Base-by-base conservation (phyloP, 768 basidiomycete species). In the Termitomyces sp. region DNA sequence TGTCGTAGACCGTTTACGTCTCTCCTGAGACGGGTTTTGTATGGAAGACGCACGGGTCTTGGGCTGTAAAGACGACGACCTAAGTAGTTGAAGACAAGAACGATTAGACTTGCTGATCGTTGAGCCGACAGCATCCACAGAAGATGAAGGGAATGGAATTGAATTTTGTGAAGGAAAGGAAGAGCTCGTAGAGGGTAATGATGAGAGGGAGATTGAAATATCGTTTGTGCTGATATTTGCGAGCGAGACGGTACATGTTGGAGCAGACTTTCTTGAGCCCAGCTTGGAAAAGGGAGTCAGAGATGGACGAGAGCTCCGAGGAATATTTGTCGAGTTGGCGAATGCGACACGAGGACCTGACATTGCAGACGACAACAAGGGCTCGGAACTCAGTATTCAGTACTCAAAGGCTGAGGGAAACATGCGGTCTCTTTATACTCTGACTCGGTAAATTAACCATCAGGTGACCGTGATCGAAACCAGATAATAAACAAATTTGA, bases 241-340 rank as follows among this genome's bases (percentile, higher is more conserved):
- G 18, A 66, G 63, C 9, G 65, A 66, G 32, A 66, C 52, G 18
- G 62, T 66, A 43, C 65, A 66, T 3, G 63, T 66, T 26, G 65
- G 63, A 12, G 60, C 53, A 22, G 63, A 66, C 58, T 66, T 66
- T 52, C 65, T 59, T 32, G 65, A 64, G 49, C 50, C 52, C 40
- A 59, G 58, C 54, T 63, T 63, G 45, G 60, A 58, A 26, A 54
- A 32, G 26, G 49, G 56, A 58, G 32, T 51, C 46, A 59, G 54
- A 26, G 54, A 43, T 26, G 59, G 58, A 50, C 61, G 58, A 49
- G 60, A 57, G 61, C 47, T 58, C 54, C 65, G 60, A 44, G 60
- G 42, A 16, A 58, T 46, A 48, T 66, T 66, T 13, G 65, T 66
- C 51, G 63, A 61, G 61, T 66, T 61, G 54, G 58, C 61, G 48